Percentiles rank a stretch among this genome's conserved stretches.
phyloP scores from a whole-genome alignment of 345 rosid genomes.

The Stellera chamaejasme region DNA sequence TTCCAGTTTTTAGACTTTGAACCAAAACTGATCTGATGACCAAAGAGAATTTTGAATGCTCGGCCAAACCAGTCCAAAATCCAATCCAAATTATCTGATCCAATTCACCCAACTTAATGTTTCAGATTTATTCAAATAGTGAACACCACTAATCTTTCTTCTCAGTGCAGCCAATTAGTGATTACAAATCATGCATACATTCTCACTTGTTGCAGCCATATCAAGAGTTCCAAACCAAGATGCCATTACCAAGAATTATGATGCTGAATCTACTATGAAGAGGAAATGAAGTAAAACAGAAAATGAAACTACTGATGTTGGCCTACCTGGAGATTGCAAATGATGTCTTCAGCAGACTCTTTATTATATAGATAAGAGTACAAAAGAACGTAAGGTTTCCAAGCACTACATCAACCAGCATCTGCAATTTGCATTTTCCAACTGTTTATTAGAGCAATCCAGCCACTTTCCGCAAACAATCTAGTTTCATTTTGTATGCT shows the following conservation, averaged over 20 bases:
- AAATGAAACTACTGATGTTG: neutral
- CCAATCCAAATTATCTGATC: too few species aligned
- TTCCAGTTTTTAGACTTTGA: too few species aligned
- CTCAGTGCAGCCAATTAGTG: too few species aligned
- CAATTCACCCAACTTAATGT: too few species aligned
- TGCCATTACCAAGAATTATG: neutral
- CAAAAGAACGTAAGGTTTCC: conserved; percentile 52
- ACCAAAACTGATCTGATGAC: too few species aligned
- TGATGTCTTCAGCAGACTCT: conserved; percentile 30
- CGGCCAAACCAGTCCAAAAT: too few species aligned
- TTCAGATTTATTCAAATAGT: too few species aligned
- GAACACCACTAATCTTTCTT: too few species aligned
- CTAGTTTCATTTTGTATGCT: neutral
- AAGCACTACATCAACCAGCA: conserved; percentile 43
- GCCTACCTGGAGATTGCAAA: conserved; percentile 37
- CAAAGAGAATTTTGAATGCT: too few species aligned
- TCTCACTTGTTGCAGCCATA: too few species aligned
- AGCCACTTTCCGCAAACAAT: neutral
- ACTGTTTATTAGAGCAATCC: conserved; percentile 5
- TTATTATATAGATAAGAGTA: conserved; percentile 32
- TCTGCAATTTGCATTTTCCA: conserved; percentile 26
- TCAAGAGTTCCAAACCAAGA: neutral
- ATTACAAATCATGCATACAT: too few species aligned
- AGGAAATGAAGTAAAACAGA: neutral
- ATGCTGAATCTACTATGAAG: neutral